A percentile compares a stretch with the other conserved stretches of the same genome.
phyloP scores from a whole-genome alignment of 768 basidiomycete species.

The Naganishia randhawae region DNA sequence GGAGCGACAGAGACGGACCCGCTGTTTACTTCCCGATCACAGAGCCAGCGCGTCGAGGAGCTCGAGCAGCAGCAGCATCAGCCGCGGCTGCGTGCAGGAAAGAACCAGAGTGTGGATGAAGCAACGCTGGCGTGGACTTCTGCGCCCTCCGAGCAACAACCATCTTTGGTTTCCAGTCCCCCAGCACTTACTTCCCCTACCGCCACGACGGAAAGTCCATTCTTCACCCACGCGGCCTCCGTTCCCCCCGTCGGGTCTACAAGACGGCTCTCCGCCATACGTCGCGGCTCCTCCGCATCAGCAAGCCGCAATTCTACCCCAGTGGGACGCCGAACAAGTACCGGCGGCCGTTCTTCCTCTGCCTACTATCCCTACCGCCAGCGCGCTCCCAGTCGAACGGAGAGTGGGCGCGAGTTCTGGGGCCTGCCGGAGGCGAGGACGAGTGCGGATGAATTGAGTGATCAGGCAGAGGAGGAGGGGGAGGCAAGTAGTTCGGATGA shows the following conservation, averaged over 20 bases:
- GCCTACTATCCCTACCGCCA: background rate
- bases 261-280: background rate
- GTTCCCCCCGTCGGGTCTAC: background rate
- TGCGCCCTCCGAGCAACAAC: too few species aligned
- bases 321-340: background rate
- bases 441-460: conserved; percentile 31
- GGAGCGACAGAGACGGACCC: conserved; percentile 47
- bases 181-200: background rate
- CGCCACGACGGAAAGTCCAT: background rate
- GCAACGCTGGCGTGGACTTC: conserved; percentile 6
- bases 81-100: conserved; percentile 14
- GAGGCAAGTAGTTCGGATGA: conserved; percentile 11
- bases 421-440: conserved; percentile 44
- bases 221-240: background rate
- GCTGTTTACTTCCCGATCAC: conserved; percentile 37
- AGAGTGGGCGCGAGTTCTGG: conserved; percentile 49
- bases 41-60: conserved; percentile 35
- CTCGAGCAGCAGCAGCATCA: conserved; percentile 28
- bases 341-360: background rate
- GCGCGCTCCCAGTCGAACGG: conserved; percentile 37
- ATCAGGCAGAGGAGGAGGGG: conserved; percentile 36
- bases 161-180: background rate
- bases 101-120: conserved; percentile 29
- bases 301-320: background rate
- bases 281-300: background rate